Evolutionary conservation across 805 yeast genomes (phyloP).

Genomic region (Metschnikowia amazonensis): DNA sequence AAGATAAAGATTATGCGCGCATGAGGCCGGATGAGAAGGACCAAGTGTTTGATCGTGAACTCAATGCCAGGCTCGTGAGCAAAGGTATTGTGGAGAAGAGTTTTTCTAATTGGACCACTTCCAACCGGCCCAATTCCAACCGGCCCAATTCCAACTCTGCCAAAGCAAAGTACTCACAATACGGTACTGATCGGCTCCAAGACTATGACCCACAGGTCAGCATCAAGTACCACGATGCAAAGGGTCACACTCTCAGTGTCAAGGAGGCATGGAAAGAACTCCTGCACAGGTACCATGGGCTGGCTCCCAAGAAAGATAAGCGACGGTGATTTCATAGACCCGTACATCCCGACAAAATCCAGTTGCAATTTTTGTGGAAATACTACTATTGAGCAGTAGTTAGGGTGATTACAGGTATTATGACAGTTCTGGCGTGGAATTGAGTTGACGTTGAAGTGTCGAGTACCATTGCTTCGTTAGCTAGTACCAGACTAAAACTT

Average conservation of each 20-base stretch:
- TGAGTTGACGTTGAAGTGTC: too few species aligned
- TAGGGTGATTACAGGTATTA: too few species aligned
- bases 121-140: too few species aligned
- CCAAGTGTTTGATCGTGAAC: slow-evolving; percentile 21
- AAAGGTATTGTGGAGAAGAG: slow-evolving; percentile 25
- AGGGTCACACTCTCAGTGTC: slow-evolving; percentile 54
- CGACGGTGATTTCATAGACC: too few species aligned
- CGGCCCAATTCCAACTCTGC: slow-evolving; percentile 2
- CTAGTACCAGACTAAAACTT: too few species aligned
- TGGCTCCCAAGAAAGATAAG: slow-evolving; percentile 20
- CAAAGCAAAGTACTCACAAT: slow-evolving; percentile 11
- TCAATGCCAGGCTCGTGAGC: slow-evolving; percentile 28
- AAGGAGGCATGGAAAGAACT: slow-evolving; percentile 75
- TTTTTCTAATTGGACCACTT: too few species aligned
- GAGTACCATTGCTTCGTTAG: too few species aligned
- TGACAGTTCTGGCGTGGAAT: too few species aligned
- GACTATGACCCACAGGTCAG: slow-evolving; percentile 47
- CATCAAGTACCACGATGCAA: slow-evolving; percentile 59
- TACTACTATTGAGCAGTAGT: too few species aligned
- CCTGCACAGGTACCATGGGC: slow-evolving; percentile 78
- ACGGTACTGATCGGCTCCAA: slow-evolving; percentile 16
- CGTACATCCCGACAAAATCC: too few species aligned
- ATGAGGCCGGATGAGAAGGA: slow-evolving; percentile 29
- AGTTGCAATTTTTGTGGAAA: too few species aligned
- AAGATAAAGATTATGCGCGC: slow-evolving; percentile 24